Base-by-base conservation (phyloP, 164 flowering plant genomes). In the Litsea cubeba region DNA sequence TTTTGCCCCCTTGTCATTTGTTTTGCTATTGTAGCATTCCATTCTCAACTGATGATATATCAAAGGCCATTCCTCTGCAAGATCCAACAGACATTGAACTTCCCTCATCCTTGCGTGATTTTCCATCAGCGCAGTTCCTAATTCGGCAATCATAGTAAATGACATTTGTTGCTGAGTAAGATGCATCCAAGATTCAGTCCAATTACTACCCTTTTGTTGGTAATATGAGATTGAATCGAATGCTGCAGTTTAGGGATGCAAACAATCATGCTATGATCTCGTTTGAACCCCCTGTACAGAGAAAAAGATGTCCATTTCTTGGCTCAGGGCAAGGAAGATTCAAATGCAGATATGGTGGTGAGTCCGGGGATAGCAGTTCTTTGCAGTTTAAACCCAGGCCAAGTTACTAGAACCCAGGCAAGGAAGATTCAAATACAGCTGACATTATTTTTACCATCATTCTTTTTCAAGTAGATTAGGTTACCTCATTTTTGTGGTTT, bases 1-100 rank as follows among this genome's bases (percentile, higher is more conserved):
- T 23, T 60, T 20, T 7, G 20, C 63, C n/a, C 23, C 23, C 11
- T 5, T 12, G 62, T 23, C 28, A 66, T 28, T 66, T 28, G 23
- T 30, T 49, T 60, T 26, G 11, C 32, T 50, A 12, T 72, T 83
- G 88, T 90, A 94, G 99, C 83, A 93, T 95, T 73, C 97, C 99
- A 2, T 95, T 95, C 80, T 93, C 95, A 23, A 89, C 95, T 0
- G 99, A 95, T 77, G 99, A 95, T 74, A 88, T 95, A 68, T 92
- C 90, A n/a, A 87, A 85, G 84, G 97, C 97, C 10, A 89, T 95
- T 71, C 97, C 97, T 7, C 84, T 76, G 1, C 79, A 87, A 30
- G 95, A 91, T 75, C 96, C 94, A 18, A 76, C 89, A 35, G 89
- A 81, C 71, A 79, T 88, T 24, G 95, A 91, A 35, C 79, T 83